Conservation (phyloP, 2,329 filamentous ascomycete genomes). For the Arthrocladium fulminans region DNA sequence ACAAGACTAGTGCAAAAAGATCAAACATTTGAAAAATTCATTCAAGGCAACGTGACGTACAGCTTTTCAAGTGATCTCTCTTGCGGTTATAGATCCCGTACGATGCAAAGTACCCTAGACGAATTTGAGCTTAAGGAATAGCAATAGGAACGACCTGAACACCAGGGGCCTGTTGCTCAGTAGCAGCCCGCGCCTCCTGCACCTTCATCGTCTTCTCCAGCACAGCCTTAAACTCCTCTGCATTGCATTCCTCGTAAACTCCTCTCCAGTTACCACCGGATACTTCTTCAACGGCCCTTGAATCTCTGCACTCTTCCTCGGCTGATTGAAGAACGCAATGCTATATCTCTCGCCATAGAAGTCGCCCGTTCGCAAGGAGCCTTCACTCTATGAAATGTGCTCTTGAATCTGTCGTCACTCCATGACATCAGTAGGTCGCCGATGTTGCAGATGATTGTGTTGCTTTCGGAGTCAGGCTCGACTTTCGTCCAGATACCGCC, state of each 20-base stretch:
- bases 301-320: constrained; percentile 48
- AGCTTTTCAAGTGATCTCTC: no score
- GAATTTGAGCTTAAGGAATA: neutral
- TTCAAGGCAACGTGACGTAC: no score
- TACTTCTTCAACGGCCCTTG: constrained; percentile 57
- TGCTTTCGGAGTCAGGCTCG: constrained; percentile 37
- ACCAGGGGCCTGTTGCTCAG: constrained; percentile 22
- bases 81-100: no score
- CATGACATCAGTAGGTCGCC: constrained; percentile 57
- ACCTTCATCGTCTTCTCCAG: constrained; percentile 38
- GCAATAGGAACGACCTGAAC: neutral
- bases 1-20: no score
- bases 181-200: constrained; percentile 25
- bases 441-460: constrained; percentile 56
- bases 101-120: no score
- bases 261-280: constrained; percentile 49
- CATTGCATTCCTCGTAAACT: constrained; percentile 53
- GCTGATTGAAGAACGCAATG: constrained; percentile 60
- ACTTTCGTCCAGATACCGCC: constrained; percentile 57
- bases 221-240: constrained; percentile 47
- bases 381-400: constrained; percentile 56
- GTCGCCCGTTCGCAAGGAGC: constrained; percentile 46
- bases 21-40: no score
- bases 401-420: constrained; percentile 60
- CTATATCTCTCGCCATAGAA: constrained; percentile 55